Evolutionary conservation across 306 rosid genomes (phyloP), one percentile per base, ranked within the genome.

Genomic region (Arachis stenosperma): DNA sequence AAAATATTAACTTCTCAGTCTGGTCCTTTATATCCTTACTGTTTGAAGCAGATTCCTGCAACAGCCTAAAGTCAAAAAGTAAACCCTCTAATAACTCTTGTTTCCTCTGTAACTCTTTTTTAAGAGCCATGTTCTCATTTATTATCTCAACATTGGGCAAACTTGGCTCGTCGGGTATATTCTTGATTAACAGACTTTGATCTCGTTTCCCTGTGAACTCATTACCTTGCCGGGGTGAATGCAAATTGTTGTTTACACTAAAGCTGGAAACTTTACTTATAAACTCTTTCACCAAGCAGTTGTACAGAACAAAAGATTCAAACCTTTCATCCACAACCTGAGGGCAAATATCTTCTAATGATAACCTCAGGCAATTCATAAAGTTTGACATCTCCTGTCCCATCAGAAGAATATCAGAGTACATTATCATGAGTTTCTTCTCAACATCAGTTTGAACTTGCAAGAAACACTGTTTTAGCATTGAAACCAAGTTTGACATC

Each of bases 31-130:
- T 67, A 65, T 94, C 96, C 81, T 76, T 89, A 53, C 77, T 84
- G 84, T 78, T 89, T 72, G 98, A 84, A 74, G 98, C 76, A 48
- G 93, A 86, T 80, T 94, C 98, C 81, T 94, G 98, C 87, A 91
- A 84, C 82, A 88, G 76, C 54, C 90, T 88, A 60, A 94, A 88
- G 83, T 94, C 98, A 82, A 94, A 94, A 78, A 86, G 89, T 84
- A 91, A 82, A 40, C 98, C 97, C 46, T 91, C 98, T 36, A 91
- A 75, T 78, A 94, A 78, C 80, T 82, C 87, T 71, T 83, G 87
- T 70, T 91, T 94, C 88, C 98, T 80, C 75, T 78, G 67, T 76
- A 94, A 55, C 77, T 94, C 98, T 65, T 85, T 85, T 74, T 76
- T 85, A 60, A 94, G 86, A 76, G 85, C 79, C 65, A 78, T 64